phyloP scores from a whole-genome alignment of 495 filamentous ascomycete species.

The Penicillium roqueforti region DNA sequence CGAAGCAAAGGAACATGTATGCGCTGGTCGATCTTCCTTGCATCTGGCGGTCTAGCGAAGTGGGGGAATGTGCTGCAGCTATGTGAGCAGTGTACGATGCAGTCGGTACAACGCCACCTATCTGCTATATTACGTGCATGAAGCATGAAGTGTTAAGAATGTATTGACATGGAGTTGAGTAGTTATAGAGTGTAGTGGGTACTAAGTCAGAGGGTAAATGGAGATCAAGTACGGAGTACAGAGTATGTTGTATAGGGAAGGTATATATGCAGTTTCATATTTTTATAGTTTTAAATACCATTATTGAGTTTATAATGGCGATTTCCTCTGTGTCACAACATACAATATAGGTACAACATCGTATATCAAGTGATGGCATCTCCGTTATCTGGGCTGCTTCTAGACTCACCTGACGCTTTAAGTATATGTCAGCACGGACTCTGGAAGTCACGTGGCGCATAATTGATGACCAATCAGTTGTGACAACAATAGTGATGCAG shows the following conservation, averaged over 20 bases:
- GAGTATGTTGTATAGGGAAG: not conserved
- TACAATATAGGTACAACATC: not conserved
- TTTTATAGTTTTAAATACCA: not conserved
- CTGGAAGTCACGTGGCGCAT: too few relatives aligned
- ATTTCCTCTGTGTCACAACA: not conserved
- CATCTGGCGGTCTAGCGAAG: conserved; percentile 26
- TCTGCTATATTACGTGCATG: conserved; percentile 4
- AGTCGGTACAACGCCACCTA: conserved; percentile 2
- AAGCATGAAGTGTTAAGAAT: conserved; percentile 4
- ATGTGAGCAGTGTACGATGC: conserved; percentile 7
- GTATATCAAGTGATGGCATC: not conserved
- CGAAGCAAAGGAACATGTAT: conserved; percentile 6
- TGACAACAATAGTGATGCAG: too few relatives aligned
- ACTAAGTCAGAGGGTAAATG: not conserved
- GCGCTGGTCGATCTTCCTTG: conserved; percentile 26
- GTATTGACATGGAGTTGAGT: not conserved
- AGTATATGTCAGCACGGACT: too few relatives aligned
- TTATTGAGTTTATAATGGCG: not conserved
- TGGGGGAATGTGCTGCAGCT: conserved; percentile 8
- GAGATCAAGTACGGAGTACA: not conserved
- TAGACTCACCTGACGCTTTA: too few relatives aligned
- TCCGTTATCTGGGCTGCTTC: too few relatives aligned
- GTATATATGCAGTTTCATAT: not conserved
- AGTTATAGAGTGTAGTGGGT: not conserved
- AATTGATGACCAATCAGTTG: too few relatives aligned